Evolutionary conservation across 2,329 filamentous ascomycete species (phyloP), one percentile per base, ranked within the genome.

Genomic region (Fusarium gaditjirri): DNA sequence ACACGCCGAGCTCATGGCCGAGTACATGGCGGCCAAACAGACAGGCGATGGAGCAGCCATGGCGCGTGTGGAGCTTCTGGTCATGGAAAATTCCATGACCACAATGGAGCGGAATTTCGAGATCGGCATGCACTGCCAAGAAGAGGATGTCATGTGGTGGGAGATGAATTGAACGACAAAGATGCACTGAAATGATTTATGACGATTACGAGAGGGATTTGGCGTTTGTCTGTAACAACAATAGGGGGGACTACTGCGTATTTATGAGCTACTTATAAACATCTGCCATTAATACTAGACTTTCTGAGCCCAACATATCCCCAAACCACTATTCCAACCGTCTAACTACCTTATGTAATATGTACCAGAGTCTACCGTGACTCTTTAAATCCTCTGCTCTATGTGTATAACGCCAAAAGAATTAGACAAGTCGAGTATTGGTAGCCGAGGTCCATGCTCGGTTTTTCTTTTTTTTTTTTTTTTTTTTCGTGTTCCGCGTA

Each of bases 1-100:
- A 8, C 78, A 78, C 35, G 68, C 69, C 16, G 62, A 63, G 49
- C 63, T 82, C 36, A 76, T 80, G 71, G 52, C 38, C 29, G 64
- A 63, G 19, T 77, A 80, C 63, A 69, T 78, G 17, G 46, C 57
- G 27, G 79, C 79, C 36, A 78, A 75, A 57, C 65, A 55, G 19
- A 42, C 19, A 11, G 77, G 75, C 13, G 68, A 80, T 39, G 25
- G 63, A n/a, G 43, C 66, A 27, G 56, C 47, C 43, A 80, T 81
- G 77, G 56, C 47, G 42, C 63, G 62, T 13, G 49, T 76, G 11
- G 76, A 76, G 46, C 52, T 73, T 8, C 60, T 71, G 29, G 77
- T 78, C 61, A 67, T 73, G 56, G 43, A 72, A 19, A 74, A 73
- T 46, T 68, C 74, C 25, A 61, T 53, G 27, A 56, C 53, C 16